Base-by-base conservation (phyloP, 495 filamentous ascomycete species). In the Penicillium canescens region DNA sequence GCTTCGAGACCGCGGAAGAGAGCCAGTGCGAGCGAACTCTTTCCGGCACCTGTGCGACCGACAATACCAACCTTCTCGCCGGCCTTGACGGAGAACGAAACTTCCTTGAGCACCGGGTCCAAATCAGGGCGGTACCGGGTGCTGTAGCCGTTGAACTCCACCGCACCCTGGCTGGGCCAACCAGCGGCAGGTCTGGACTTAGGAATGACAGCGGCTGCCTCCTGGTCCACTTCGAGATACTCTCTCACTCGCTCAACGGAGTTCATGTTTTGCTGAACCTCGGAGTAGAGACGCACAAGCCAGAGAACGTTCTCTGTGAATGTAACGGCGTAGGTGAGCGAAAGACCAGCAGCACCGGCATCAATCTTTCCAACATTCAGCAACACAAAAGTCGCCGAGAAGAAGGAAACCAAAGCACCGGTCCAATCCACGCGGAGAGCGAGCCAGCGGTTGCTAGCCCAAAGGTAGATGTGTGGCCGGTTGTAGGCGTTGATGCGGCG, bases 241-340 rank as follows among this genome's bases (percentile, higher is more conserved):
- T 99, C 94, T 65, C 92, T 90, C 59, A 99, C 88, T 49, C 95
- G 87, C 73, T 99, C 95, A n/a, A 99, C 92, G 1, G 92, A 93
- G 73, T 99, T 99, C 95, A 99, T 98, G 70, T 96, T 98, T 72
- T 98, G 95, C 68, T 99, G 95, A 60, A 97, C 96, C 63, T 89
- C 80, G 0, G 93, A 87, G 62, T 98, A 99, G n/a, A 97, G 79
- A 18, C 95, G 84, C 23, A 98, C 92, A 50, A 98, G 86, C 95
- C 95, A 99, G 14, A 99, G 78, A 14, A 99, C 86, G 54, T 97
- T 97, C 66, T 98, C 95, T 1, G 91, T 96, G 61, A 99, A 99
- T 1, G 91, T 94, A 44, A 99, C 91, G 6, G 95, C 95, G 61
- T 99, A 99, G n/a, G 92, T 96, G 57, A 99, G 72, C 14, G 95